Percentiles rank a stretch among this genome's conserved stretches.
Evolutionary conservation across 1,139 yeast genomes (phyloP).

Genomic region (Hansenula anomala): DNA sequence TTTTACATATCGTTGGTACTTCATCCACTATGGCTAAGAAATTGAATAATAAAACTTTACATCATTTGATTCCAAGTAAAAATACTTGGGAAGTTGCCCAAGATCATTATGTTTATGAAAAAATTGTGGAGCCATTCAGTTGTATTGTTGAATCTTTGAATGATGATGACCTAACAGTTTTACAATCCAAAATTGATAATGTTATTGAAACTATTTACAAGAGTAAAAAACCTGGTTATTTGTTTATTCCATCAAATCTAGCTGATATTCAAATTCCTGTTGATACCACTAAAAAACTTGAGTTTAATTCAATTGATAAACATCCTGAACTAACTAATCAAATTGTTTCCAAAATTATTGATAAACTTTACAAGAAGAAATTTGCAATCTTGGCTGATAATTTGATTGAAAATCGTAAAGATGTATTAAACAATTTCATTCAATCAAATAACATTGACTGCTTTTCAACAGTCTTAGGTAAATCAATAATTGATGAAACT

Average conservation of each 20-base stretch:
- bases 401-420: background rate
- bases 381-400: background rate
- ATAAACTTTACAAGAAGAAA: too few species aligned
- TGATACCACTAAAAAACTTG: conserved; percentile 18
- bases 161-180: conserved; percentile 33
- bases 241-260: conserved; percentile 63
- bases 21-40: conserved; percentile 58
- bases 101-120: conserved; percentile 61
- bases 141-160: conserved; percentile 51
- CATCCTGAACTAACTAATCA: background rate
- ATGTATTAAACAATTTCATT: background rate
- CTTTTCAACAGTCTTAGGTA: background rate
- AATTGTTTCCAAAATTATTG: too few species aligned
- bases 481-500: background rate
- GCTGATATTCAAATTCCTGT: conserved; percentile 41
- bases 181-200: conserved; percentile 35
- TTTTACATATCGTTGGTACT: conserved; percentile 26
- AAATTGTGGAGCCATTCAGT: conserved; percentile 53
- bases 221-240: conserved; percentile 64
- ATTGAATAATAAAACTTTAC: conserved; percentile 29
- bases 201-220: conserved; percentile 47
- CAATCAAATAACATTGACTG: background rate
- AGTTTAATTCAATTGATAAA: too few species aligned
- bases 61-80: conserved; percentile 64
- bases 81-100: conserved; percentile 39